Base-by-base conservation (phyloP, 192 early-diverging fungal genomes). In the Fimicolochytrium jonesii region DNA sequence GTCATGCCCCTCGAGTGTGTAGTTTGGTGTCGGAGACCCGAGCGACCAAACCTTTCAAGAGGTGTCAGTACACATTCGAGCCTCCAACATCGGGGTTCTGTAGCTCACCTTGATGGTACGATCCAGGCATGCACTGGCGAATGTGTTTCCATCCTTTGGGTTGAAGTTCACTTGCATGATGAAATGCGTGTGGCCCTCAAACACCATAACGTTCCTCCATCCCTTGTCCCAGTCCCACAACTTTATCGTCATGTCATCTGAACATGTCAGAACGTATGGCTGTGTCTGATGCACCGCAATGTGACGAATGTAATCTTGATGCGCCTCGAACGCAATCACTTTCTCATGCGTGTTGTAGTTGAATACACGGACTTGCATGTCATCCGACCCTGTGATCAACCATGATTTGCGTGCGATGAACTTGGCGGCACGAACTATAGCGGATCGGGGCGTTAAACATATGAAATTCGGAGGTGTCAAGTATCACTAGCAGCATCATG, bases 281-380 rank as follows among this genome's bases (percentile, higher is more conserved):
- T 93, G 93, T n/a, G 93, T 91, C 36, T 91, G 92, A 68, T 99
- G 97, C 29, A 99, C 92, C 20, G 95, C 94, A 50, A 99, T 84
- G 69, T 87, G 86, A 48, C 97, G 87, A 76, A 99, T 93, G 66
- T 97, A 99, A 72, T 99, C 97, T 60, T 82, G 80, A 68, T 99
- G 97, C 18, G 92, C 97, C 57, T 98, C 94, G 71, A 97, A 97
- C 34, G 88, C 86, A 18, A 87, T 85, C 17, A 99, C 90, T 63
- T 97, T 96, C 73, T 99, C 97, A 73, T 92, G 92, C 32, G 97
- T 99, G 74, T 98, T 97, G 84, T 99, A 99, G 87, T 99, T 99
- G 88, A 90, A 99, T 42, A 99, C 93, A 13, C 89, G 84, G 67
- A 98, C 72, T 62, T 95, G 92, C 86, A 93, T 92, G 76, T 99